Base-by-base conservation (phyloP, 192 early-diverging fungal genomes). In the Mortierella hygrophila region DNA sequence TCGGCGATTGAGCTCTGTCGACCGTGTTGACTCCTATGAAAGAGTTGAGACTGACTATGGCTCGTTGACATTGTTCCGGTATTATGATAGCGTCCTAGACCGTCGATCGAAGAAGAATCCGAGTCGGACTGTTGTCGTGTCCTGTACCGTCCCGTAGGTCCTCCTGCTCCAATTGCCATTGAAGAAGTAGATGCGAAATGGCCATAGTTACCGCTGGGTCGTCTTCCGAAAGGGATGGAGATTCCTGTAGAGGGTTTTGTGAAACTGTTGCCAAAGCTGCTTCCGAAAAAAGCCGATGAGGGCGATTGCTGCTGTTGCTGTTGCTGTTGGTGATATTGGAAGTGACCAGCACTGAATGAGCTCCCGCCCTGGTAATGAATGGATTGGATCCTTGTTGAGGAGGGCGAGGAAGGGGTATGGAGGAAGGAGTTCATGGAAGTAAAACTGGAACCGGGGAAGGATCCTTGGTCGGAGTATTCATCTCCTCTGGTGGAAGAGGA, bases 401-500 rank as follows among this genome's bases (percentile, higher is more conserved):
- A 78, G 23, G 77, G 80, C 26, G 84, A 79, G 18, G 87, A 78
- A 42, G 77, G 75, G 21, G 78, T 76, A 40, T 89, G 76, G 7
- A 83, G 72, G 38, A 83, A 83, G 16, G 82, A 83, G 82, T 83
- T 83, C 72, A 77, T 74, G 18, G 82, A 83, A 6, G 82, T 83
- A 35, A 83, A 83, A 15, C 82, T 83, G 32, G 72, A 74, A 20
- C 82, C 76, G 16, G 82, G 82, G 40, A 74, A 83, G 11, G 82
- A 83, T 16, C 82, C 82, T 21, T 68, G 71, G 7, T 83, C 82
- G 0, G 82, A 83, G 21, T 83, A 76, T 11, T 37, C 41, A 38
- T 73, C 73, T 3, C 82, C 78, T 23, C 83, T 54, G 5, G 75
- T 71, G 23, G 68, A 46, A 23, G 83, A 80, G 0, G 77, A 80